Conservation (phyloP, 106 monocot species). For the Gastrodia elata region DNA sequence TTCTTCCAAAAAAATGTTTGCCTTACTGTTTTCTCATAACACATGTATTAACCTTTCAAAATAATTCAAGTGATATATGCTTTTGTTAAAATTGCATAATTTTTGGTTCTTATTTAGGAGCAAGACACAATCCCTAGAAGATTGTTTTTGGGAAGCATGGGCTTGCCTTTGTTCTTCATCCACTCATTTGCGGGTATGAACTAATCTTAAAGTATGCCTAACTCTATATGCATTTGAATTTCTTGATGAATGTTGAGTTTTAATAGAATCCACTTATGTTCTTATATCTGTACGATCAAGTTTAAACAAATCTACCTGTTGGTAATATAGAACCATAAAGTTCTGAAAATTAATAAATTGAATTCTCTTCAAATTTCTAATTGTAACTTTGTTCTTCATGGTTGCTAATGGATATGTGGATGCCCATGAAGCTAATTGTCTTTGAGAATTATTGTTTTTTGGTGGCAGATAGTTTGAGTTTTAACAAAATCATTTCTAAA, state of each 20-base stretch:
- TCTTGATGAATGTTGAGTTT: neutral
- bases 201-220: neutral
- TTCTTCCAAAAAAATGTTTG: too few relatives aligned
- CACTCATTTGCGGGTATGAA: conserved; percentile 79
- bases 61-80: neutral
- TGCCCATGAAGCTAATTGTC: neutral
- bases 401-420: neutral
- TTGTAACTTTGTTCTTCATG: neutral
- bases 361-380: neutral
- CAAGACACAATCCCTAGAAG: conserved; percentile 65
- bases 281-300: neutral
- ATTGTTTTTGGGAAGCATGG: conserved; percentile 99
- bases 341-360: neutral
- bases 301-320: neutral
- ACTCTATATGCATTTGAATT: neutral
- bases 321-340: neutral
- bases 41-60: neutral
- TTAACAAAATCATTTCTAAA: too few relatives aligned
- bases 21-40: neutral
- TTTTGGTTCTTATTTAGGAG: conserved; percentile 32
- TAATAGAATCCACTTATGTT: neutral
- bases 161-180: conserved; percentile 97
- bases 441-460: neutral
- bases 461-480: too few relatives aligned
- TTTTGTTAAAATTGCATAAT: neutral